Percentiles rank a stretch among this genome's conserved stretches.
Conservation (phyloP, 2,329 filamentous ascomycete species). For the Fusarium hainanense region DNA sequence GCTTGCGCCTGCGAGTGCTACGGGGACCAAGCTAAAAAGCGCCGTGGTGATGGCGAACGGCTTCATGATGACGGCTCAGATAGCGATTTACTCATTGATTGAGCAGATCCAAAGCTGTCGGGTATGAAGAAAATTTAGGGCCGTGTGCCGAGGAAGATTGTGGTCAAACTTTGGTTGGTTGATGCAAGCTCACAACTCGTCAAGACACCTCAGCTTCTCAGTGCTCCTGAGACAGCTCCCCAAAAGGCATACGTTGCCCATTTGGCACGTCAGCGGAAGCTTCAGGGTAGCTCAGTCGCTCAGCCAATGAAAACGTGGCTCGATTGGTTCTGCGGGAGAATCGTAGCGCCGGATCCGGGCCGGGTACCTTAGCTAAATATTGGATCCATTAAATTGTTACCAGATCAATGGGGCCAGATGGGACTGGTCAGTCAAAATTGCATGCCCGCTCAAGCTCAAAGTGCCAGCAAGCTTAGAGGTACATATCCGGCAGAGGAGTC, state of each 20-base stretch:
- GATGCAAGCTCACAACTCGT: slow-evolving; percentile 37
- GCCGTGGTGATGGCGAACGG: slow-evolving; percentile 64
- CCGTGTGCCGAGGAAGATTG: slow-evolving; percentile 22
- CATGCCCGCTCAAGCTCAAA: not conserved
- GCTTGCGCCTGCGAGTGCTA: slow-evolving; percentile 55
- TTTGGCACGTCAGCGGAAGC: slow-evolving; percentile 46
- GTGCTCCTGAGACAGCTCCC: slow-evolving; percentile 46
- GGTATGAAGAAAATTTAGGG: slow-evolving; percentile 19
- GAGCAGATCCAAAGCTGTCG: slow-evolving; percentile 42
- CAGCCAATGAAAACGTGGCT: slow-evolving; percentile 44
- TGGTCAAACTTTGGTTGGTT: slow-evolving; percentile 25
- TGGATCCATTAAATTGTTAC: not conserved
- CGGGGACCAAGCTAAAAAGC: slow-evolving; percentile 67
- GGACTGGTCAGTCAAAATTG: slow-evolving; percentile 1
- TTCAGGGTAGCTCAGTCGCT: slow-evolving; percentile 40
- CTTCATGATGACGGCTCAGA: slow-evolving; percentile 53
- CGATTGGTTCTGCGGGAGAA: slow-evolving; percentile 27
- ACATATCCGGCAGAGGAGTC: slow-evolving; percentile 24
- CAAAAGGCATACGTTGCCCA: slow-evolving; percentile 54
- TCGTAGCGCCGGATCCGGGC: slow-evolving; percentile 40
- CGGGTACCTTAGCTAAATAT: not conserved
- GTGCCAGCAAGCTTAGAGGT: slow-evolving; percentile 17
- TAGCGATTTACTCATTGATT: slow-evolving; percentile 50
- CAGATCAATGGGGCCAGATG: not conserved
- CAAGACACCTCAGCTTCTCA: slow-evolving; percentile 39